These are phyloP conservation scores for Hanseniaspora lachancei DNA, from an alignment of 805 yeast genomes.

Conservation along the genomic window DNA sequence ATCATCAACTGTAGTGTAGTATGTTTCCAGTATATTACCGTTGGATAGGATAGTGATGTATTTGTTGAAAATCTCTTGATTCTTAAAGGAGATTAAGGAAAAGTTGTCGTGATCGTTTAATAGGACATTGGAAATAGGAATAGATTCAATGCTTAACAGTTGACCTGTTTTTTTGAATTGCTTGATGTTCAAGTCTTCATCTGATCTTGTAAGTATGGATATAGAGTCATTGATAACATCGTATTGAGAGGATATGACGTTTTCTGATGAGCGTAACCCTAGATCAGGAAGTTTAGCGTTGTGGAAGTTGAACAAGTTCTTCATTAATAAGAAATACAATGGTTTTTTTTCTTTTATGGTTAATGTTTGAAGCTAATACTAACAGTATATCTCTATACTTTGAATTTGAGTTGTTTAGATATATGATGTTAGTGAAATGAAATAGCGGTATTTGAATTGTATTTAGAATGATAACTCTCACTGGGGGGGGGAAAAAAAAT, in stretches of 20 bases:
- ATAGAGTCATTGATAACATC: constrained; percentile 38
- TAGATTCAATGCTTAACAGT: background rate
- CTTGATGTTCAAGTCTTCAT: background rate
- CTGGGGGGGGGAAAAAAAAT: background rate
- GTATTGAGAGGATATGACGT: constrained; percentile 14
- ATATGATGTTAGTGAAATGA: too few relatives aligned
- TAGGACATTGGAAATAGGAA: constrained; percentile 41
- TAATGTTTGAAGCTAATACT: background rate
- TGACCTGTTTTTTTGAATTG: constrained; percentile 8
- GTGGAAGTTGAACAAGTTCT: constrained; percentile 26
- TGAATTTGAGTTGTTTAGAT: too few relatives aligned
- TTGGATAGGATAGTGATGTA: constrained; percentile 51
- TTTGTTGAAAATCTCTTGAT: constrained; percentile 57
- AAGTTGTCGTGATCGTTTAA: constrained; percentile 33
- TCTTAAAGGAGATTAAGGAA: constrained; percentile 42
- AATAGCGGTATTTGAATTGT: too few relatives aligned
- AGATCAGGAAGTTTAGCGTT: constrained; percentile 20
- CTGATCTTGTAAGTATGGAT: constrained; percentile 1
- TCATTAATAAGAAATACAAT: constrained; percentile 17
- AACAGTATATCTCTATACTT: too few relatives aligned
- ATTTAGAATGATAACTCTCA: background rate
- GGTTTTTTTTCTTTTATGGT: background rate
- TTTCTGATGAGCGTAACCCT: constrained; percentile 14
- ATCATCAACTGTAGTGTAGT: constrained; percentile 36
- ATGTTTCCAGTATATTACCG: constrained; percentile 65